Evolutionary conservation across 2,329 filamentous ascomycete species (phyloP).

Genomic region (Fusarium drepaniforme): DNA sequence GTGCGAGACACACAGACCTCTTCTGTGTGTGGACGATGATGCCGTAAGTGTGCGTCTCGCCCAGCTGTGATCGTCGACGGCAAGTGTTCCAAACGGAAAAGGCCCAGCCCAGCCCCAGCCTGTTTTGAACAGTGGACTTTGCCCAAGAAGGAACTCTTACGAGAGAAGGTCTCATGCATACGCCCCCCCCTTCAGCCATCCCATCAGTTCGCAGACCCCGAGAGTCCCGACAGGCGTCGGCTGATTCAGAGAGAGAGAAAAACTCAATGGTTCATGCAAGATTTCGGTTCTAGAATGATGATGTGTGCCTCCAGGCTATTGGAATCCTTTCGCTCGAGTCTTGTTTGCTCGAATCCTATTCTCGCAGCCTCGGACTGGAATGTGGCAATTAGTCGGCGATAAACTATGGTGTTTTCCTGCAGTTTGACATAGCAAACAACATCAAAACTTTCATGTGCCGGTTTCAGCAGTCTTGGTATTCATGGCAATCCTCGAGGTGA

Average conservation of each 20-base stretch:
- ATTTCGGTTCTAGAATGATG: not conserved
- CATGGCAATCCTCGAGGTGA: not conserved
- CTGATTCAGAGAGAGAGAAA: not conserved
- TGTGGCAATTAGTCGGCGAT: not conserved
- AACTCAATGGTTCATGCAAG: not conserved
- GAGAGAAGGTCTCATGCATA: not conserved
- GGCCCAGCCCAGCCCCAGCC: not conserved
- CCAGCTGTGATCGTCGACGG: not conserved
- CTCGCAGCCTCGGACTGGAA: not conserved
- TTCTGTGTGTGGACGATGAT: not conserved
- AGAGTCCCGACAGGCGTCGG: not conserved
- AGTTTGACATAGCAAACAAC: not conserved
- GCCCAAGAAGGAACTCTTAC: not conserved
- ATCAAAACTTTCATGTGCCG: not conserved
- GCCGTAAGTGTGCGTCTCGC: not conserved
- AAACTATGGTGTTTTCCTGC: not conserved
- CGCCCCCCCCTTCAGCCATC: not conserved
- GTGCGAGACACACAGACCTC: constrained; percentile 6
- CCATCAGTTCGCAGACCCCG: not conserved
- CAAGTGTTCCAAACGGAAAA: not conserved
- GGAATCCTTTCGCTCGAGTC: not conserved
- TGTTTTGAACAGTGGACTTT: not conserved
- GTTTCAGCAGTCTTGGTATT: not conserved
- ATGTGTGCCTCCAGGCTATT: not conserved
- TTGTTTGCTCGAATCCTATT: not conserved